These are phyloP conservation scores for Leonotis leonurus DNA, from an alignment of 257 asterid genomes.

Conservation along the genomic window DNA sequence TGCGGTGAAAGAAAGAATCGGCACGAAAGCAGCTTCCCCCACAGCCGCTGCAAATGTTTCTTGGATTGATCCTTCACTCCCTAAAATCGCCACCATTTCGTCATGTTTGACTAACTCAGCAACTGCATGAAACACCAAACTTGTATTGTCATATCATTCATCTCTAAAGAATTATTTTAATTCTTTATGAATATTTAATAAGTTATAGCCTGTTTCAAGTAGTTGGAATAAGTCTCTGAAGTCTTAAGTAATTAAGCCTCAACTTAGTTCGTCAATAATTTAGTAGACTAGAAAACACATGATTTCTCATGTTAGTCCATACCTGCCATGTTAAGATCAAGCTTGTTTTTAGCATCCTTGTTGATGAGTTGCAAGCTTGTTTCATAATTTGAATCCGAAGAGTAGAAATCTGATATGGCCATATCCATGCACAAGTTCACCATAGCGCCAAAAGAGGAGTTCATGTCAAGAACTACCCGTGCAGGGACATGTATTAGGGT, in stretches of 20 bases:
- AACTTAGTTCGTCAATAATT: no score
- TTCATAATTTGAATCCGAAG: conserved; percentile 14
- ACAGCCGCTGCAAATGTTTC: conserved; percentile 14
- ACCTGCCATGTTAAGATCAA: no score
- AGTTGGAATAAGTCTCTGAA: no score
- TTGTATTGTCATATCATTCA: no score
- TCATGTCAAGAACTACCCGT: conserved; percentile 31
- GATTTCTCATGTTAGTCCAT: no score
- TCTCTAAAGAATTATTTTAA: no score
- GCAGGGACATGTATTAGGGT: background rate
- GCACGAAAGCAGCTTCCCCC: conserved; percentile 23
- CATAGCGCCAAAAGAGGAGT: conserved; percentile 35
- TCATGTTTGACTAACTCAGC: conserved; percentile 26
- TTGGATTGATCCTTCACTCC: conserved; percentile 20
- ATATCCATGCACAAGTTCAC: conserved; percentile 28
- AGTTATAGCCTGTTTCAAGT: no score
- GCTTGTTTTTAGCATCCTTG: no score
- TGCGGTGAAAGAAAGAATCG: conserved; percentile 20
- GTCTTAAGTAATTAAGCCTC: no score
- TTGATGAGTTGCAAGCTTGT: conserved; percentile 20
- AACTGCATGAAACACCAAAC: no score
- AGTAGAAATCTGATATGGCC: conserved; percentile 37
- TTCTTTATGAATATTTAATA: no score
- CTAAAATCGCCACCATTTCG: conserved; percentile 33
- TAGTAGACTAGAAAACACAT: no score